A percentile compares a stretch with the other conserved stretches of the same genome.
Evolutionary conservation across 2,329 filamentous ascomycete species (phyloP).

Genomic region (Xenoacremonium recifei): DNA sequence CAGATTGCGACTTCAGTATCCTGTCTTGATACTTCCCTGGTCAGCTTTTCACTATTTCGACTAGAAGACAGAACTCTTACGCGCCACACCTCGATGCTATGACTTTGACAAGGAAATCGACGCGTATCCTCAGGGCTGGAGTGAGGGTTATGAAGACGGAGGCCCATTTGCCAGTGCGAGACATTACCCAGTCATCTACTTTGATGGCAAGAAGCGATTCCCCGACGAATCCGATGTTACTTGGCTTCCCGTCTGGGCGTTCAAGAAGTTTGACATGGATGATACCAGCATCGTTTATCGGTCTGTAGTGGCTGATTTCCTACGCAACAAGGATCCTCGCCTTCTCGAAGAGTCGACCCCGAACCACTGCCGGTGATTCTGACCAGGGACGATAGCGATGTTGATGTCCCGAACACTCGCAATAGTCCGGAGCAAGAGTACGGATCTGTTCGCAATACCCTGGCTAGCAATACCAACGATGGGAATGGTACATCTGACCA

Average conservation of each 20-base stretch:
- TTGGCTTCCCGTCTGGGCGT: slow-evolving; percentile 2
- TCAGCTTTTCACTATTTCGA: too few relatives aligned
- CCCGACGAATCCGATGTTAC: not conserved
- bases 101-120: not conserved
- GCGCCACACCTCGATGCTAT: slow-evolving; percentile 1
- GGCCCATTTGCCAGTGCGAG: not conserved
- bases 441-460: too few relatives aligned
- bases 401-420: too few relatives aligned
- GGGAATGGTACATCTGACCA: too few relatives aligned
- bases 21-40: too few relatives aligned
- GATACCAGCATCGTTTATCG: not conserved
- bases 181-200: slow-evolving; percentile 9
- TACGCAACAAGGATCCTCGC: too few relatives aligned
- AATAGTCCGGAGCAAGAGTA: too few relatives aligned
- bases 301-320: not conserved
- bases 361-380: too few relatives aligned
- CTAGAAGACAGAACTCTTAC: not conserved
- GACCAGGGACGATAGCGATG: too few relatives aligned
- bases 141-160: not conserved
- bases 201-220: not conserved
- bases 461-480: too few relatives aligned
- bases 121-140: not conserved
- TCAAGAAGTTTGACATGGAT: not conserved
- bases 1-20: too few relatives aligned
- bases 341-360: too few relatives aligned